phyloP scores from a whole-genome alignment of 2,329 filamentous ascomycete species.

The Polytolypa hystricis region DNA sequence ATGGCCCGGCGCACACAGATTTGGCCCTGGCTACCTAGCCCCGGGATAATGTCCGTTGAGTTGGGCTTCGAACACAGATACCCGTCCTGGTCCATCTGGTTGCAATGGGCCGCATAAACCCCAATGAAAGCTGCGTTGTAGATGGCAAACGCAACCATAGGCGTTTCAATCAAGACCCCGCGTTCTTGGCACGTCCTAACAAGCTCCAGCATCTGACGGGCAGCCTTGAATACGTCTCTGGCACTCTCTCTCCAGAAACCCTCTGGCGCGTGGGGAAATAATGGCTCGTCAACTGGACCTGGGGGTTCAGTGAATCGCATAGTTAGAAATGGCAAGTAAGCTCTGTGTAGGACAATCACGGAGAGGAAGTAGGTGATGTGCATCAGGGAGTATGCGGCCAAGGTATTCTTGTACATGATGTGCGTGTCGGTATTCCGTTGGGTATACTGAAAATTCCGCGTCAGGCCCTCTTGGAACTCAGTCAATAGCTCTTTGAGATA shows the following conservation, averaged over 20 bases:
- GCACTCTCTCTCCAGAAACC: constrained; percentile 44
- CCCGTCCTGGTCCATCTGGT: constrained; percentile 44
- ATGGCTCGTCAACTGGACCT: constrained; percentile 43
- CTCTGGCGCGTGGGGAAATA: constrained; percentile 33
- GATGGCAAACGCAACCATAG: constrained; percentile 44
- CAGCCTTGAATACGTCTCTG: constrained; percentile 40
- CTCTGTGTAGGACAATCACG: constrained; percentile 44
- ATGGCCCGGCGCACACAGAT: constrained; percentile 26
- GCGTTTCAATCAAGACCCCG: constrained; percentile 43
- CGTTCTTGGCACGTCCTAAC: constrained; percentile 41
- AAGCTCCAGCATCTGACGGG: constrained; percentile 43
- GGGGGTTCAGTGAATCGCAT: constrained; percentile 38
- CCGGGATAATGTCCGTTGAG: constrained; percentile 13
- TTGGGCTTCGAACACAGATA: constrained; percentile 29
- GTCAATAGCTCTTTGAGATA: constrained; percentile 35
- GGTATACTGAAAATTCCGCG: constrained; percentile 41
- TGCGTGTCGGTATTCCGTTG: constrained; percentile 44
- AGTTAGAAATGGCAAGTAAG: constrained; percentile 46
- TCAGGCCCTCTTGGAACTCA: constrained; percentile 42
- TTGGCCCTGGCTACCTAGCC: constrained; percentile 18
- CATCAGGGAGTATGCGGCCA: constrained; percentile 44
- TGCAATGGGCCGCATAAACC: constrained; percentile 44
- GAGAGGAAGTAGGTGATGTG: constrained; percentile 45
- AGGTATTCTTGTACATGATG: constrained; percentile 40
- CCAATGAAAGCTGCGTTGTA: constrained; percentile 43